phyloP scores from a whole-genome alignment of 1,139 yeast species.

The Komagataea norvegica region DNA sequence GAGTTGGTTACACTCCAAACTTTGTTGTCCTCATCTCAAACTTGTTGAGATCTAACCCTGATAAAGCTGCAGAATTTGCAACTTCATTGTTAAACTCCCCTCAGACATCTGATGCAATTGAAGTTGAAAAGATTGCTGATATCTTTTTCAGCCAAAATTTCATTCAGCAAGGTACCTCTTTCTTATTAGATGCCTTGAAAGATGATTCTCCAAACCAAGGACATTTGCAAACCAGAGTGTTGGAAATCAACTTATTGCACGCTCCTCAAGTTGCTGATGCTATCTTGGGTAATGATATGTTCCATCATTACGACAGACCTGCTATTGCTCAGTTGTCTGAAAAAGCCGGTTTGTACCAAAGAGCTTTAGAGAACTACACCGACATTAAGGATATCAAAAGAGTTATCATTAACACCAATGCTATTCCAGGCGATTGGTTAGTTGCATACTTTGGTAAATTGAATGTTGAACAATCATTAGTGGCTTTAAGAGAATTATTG shows the following conservation, averaged over 20 bases:
- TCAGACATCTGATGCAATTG: constrained; percentile 58
- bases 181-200: constrained; percentile 90
- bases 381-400: constrained; percentile 94
- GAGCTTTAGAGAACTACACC: constrained; percentile 94
- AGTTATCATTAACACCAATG: constrained; percentile 83
- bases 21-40: constrained; percentile 87
- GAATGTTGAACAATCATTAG: constrained; percentile 88
- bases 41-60: constrained; percentile 91
- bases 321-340: constrained; percentile 90
- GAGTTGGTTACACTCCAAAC: constrained; percentile 86
- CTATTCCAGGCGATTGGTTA: constrained; percentile 90
- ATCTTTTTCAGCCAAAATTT: constrained; percentile 91
- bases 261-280: constrained; percentile 99
- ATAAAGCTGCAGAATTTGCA: constrained; percentile 96
- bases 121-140: constrained; percentile 85
- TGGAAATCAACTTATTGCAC: constrained; percentile 87
- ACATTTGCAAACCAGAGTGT: constrained; percentile 88
- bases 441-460: constrained; percentile 89
- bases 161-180: constrained; percentile 98
- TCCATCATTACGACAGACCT: constrained; percentile 91
- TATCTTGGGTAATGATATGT: constrained; percentile 91
- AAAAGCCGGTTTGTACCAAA: constrained; percentile 88
- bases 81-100: constrained; percentile 69
- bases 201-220: constrained; percentile 94
- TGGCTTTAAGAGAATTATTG: constrained; percentile 83